Percentiles rank a stretch among this genome's conserved stretches.
phyloP scores from a whole-genome alignment of 2,329 filamentous ascomycete species.

The Chrysosporium queenslandicum region DNA sequence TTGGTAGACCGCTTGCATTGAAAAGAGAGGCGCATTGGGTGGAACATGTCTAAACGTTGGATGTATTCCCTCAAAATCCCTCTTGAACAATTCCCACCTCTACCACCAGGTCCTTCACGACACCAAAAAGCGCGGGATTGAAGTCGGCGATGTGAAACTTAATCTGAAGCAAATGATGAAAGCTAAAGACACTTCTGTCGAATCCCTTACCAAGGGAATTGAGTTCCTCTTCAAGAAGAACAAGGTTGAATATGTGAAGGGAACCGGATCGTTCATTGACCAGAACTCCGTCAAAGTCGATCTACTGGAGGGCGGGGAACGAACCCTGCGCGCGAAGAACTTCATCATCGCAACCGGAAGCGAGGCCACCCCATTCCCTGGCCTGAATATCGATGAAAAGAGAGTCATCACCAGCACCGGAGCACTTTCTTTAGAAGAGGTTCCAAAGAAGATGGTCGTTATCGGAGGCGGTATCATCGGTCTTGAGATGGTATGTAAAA shows the following conservation, averaged over 20 bases:
- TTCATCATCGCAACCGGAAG: constrained; percentile 95
- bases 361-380: constrained; percentile 92
- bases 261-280: constrained; percentile 73
- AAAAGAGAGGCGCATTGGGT: constrained; percentile 90
- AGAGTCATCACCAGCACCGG: constrained; percentile 94
- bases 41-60: constrained; percentile 98
- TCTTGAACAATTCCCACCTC: constrained; percentile 98
- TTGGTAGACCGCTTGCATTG: constrained; percentile 80
- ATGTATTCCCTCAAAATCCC: constrained; percentile 98
- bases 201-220: constrained; percentile 85
- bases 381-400: constrained; percentile 93
- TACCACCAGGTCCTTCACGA: constrained; percentile 97
- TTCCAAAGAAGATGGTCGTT: constrained; percentile 93
- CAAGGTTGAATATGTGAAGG: constrained; percentile 95
- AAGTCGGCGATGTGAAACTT: constrained; percentile 92
- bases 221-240: constrained; percentile 99
- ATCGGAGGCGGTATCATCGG: constrained; percentile 98
- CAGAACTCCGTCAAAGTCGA: constrained; percentile 88
- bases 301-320: constrained; percentile 84
- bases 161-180: constrained; percentile 96
- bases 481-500: constrained; percentile 69
- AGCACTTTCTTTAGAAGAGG: constrained; percentile 76
- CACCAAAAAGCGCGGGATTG: constrained; percentile 92
- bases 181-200: constrained; percentile 88
- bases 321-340: constrained; percentile 81